A percentile compares a stretch with the other conserved stretches of the same genome.
Evolutionary conservation across 768 basidiomycete species (phyloP).

Genomic region (Mycena epipterygia): DNA sequence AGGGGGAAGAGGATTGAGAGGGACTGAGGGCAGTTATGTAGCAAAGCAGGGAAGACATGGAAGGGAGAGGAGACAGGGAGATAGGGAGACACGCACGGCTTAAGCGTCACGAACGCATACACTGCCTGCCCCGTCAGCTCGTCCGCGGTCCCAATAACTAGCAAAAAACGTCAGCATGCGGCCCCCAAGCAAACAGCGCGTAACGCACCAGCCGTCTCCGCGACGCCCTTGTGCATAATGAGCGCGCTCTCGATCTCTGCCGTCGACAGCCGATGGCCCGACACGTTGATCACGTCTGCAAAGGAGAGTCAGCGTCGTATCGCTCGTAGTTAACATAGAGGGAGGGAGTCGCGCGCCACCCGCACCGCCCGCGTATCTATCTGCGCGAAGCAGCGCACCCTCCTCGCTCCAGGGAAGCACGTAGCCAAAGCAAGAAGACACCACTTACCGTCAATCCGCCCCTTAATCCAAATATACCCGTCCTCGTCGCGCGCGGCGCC

Average conservation of each 20-base stretch:
- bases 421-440: not conserved
- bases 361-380: too few relatives aligned
- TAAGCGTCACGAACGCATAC: slow-evolving; percentile 94
- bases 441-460: slow-evolving; percentile 87
- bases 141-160: slow-evolving; percentile 88
- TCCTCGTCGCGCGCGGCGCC: slow-evolving; percentile 95
- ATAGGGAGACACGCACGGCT: slow-evolving; percentile 74
- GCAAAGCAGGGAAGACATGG: too few relatives aligned
- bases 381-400: too few relatives aligned
- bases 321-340: not conserved
- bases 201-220: slow-evolving; percentile 85
- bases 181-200: not conserved
- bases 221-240: slow-evolving; percentile 94
- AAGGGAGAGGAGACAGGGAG: slow-evolving; percentile 5
- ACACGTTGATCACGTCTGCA: slow-evolving; percentile 96
- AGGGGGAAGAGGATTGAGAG: not conserved
- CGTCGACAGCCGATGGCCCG: slow-evolving; percentile 96
- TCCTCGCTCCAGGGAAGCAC: too few relatives aligned
- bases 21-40: too few relatives aligned
- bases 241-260: slow-evolving; percentile 98
- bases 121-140: slow-evolving; percentile 95
- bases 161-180: not conserved
- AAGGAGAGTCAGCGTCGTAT: not conserved
- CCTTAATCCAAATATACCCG: slow-evolving; percentile 99
- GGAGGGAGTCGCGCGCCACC: slow-evolving; percentile 3